Evolutionary conservation across 2,329 filamentous ascomycete species (phyloP).

Genomic region (Fusarium oligoseptatum): DNA sequence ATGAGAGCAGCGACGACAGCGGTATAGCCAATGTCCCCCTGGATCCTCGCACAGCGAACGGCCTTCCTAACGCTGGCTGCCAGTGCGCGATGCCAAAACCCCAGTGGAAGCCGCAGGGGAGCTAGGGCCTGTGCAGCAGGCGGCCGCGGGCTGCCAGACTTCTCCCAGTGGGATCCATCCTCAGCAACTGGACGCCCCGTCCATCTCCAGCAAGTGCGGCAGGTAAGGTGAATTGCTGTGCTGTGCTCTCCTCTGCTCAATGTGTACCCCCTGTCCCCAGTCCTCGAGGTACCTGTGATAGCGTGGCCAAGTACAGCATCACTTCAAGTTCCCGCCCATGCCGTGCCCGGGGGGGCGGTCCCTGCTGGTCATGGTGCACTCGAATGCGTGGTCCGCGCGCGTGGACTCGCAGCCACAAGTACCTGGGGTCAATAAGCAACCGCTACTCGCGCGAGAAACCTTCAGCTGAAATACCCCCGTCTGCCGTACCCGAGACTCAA

Average conservation of each 20-base stretch:
- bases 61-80: conserved; percentile 21
- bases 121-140: conserved; percentile 18
- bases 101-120: conserved; percentile 6
- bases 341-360: conserved; percentile 16
- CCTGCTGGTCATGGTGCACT: conserved; percentile 13
- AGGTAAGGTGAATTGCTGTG: background rate
- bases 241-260: background rate
- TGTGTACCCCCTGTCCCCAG: background rate
- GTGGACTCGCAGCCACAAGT: conserved; percentile 33
- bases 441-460: conserved; percentile 23
- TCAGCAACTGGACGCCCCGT: background rate
- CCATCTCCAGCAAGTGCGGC: background rate
- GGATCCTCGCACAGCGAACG: conserved; percentile 10
- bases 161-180: conserved; percentile 7
- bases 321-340: conserved; percentile 10
- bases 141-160: conserved; percentile 3
- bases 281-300: conserved; percentile 8
- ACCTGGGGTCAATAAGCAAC: conserved; percentile 26
- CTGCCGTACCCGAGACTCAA: background rate
- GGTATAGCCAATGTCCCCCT: conserved; percentile 20
- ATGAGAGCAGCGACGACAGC: conserved; percentile 1
- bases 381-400: conserved; percentile 28
- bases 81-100: conserved; percentile 13
- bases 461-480: background rate
- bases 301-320: conserved; percentile 1